Base-by-base conservation (phyloP, 768 basidiomycete genomes). In the Mycena sanguinolenta region DNA sequence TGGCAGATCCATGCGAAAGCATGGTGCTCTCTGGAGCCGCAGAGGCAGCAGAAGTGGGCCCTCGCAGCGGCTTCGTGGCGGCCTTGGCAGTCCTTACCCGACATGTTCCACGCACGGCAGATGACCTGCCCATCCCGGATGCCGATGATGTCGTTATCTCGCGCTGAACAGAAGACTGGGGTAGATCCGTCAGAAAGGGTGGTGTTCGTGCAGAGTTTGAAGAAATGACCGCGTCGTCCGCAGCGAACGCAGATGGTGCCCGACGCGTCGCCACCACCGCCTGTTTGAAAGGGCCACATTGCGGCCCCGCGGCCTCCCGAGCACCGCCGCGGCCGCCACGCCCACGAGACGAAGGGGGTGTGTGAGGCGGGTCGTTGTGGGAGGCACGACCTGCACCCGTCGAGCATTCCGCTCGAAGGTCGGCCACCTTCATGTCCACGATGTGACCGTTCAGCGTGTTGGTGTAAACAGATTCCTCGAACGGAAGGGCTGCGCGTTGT, bases 221-320 rank as follows among this genome's bases (percentile, higher is more conserved):
- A 70, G 25, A 13, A 14, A 27, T 73, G 72, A 8, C 72, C 72
- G 14, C 67, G 58, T 14, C 27, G n/a, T 1, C 64, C 68, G 36
- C 72, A 73, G 34, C 66, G 25, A 30, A 67, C 44, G 72, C 72
- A 73, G 21, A 73, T 62, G 57, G 34, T 7, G 60, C 55, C 21
- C 4, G 53, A 39, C 21, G 13, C 58, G 49, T 23, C 59, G 46
- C 63, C 44, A 7, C 21, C 46, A 13, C 66, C 50, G 65, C 63
- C 53, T 42, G 49, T 27, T 14, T 73, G 67, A 68, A 69, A 67
- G 63, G 69, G 64, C 7, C 44, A 17, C 19, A 7, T 16, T 4
- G 19, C 44, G 44, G 5, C 19, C 6, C 44, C 44, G 2, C 44
- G 19, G 16, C 44, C 44, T 17, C 21, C 2, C 44, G 13, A 3